Evolutionary conservation across 1,139 yeast genomes (phyloP), one percentile per base, ranked within the genome.

Genomic region (Geotrichum aggregatum): DNA sequence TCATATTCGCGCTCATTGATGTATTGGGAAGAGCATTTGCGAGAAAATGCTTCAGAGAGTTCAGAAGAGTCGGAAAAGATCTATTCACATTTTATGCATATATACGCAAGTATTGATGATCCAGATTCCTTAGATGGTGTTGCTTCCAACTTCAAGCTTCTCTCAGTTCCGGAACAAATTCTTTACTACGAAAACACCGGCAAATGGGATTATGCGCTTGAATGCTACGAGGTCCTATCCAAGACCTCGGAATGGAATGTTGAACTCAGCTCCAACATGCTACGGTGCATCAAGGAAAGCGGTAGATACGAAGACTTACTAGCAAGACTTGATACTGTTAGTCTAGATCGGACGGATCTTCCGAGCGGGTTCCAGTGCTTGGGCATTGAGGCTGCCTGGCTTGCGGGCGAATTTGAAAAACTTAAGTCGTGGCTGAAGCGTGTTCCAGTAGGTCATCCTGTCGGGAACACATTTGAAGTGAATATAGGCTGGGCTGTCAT

Each of bases 81-180:
- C 19, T 65, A 64, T 45, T 60, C 64, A 8, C 63, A 63, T 21
- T 60, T 94, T 31, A 91, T 88, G 62, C 78, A 78, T 28, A 86
- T 91, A 74, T 94, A 92, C 66, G 85, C 95, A 3, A 85, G 79
- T 55, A 80, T 92, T 52, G 91, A 89, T 62, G 98, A 94, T 65
- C 78, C 84, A 44, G 99, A 94, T 71, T 83, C 96, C 0, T 74
- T 94, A 43, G 92, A 87, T 65, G 99, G 98, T 18, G 80, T 88
- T 2, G 71, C 92, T 49, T 82, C 87, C 56, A 77, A 78, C 58
- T 85, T 88, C 60, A 81, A 96, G 0, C 77, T 84, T 0, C 80
- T 81, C 46, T 80, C 82, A 56, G 71, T 89, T 50, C 76, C 78
- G 18, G 89, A 87, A 54, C 87, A 87, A 64, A 76, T 91, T 35